Conservation (phyloP, 2,329 filamentous ascomycete genomes). For the Ceratocystis huliohia region DNA sequence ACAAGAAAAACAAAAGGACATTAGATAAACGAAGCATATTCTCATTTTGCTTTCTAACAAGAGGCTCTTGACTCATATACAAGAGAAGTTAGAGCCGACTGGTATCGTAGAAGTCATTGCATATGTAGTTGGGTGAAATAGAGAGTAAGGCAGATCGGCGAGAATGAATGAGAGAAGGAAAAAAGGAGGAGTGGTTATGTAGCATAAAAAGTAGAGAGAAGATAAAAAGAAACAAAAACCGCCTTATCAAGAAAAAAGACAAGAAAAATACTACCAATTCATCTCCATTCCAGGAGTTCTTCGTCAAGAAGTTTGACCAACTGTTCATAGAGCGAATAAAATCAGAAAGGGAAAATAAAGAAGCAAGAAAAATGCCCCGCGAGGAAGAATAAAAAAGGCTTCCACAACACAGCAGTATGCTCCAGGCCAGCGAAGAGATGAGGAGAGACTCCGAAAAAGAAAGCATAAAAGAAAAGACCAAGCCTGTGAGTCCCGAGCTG, state of each 20-base stretch:
- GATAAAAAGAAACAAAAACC: conserved; percentile 11
- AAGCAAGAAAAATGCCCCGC: conserved; percentile 1
- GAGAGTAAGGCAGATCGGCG: neutral
- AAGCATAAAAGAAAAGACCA: neutral
- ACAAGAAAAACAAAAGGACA: conserved; percentile 4
- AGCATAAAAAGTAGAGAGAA: conserved; percentile 8
- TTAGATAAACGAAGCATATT: neutral
- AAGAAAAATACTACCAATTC: conserved; percentile 3
- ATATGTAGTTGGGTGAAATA: neutral
- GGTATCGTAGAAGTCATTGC: neutral
- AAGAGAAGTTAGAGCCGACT: neutral
- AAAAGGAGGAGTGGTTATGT: conserved; percentile 3
- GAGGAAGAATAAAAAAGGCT: neutral
- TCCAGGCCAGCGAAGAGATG: neutral
- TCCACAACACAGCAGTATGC: neutral
- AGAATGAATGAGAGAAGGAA: neutral
- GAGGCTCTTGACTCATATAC: neutral
- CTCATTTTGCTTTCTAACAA: neutral
- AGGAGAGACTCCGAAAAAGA: neutral
- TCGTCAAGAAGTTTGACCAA: conserved; percentile 9
- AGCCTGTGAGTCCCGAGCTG: neutral
- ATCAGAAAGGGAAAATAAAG: conserved; percentile 8
- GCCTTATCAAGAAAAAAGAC: conserved; percentile 9
- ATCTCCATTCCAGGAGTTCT: conserved; percentile 7
- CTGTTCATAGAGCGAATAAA: conserved; percentile 8